These are phyloP conservation scores for Chlamydomonas reinhardtii DNA, from an alignment of 163 green algal species.

Conservation along the genomic window DNA sequence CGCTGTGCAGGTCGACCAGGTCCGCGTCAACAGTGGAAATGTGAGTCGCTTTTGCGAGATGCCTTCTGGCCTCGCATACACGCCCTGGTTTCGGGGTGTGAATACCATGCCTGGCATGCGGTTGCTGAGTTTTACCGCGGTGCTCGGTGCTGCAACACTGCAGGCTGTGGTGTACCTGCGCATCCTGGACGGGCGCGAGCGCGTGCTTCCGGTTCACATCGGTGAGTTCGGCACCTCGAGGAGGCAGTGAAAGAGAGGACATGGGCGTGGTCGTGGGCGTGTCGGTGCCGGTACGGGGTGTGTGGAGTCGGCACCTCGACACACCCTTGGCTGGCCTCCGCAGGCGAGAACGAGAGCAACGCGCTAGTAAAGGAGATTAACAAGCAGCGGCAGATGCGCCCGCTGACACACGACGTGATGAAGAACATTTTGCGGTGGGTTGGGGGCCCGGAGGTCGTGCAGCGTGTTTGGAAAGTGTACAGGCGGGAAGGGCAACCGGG, in stretches of 20 bases:
- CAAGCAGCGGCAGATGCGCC: constrained; percentile 55
- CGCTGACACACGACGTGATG: constrained; percentile 55
- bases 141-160: not conserved
- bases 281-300: not conserved
- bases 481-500: too few relatives aligned
- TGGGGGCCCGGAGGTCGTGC: too few relatives aligned
- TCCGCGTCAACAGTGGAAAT: constrained; percentile 19
- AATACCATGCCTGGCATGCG: too few relatives aligned
- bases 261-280: not conserved
- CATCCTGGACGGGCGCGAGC: constrained; percentile 42
- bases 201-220: constrained; percentile 43
- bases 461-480: not conserved
- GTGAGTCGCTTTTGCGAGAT: constrained; percentile 10
- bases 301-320: not conserved
- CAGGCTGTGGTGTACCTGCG: constrained; percentile 45
- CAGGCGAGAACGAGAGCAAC: constrained; percentile 65
- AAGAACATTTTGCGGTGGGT: constrained; percentile 51
- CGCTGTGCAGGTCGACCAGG: constrained; percentile 15
- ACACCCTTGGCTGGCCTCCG: too few relatives aligned
- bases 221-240: not conserved
- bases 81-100: too few relatives aligned
- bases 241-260: too few relatives aligned
- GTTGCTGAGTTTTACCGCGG: not conserved
- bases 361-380: constrained; percentile 68
- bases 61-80: not conserved